A percentile compares a stretch with the other conserved stretches of the same genome.
Evolutionary conservation across 257 asterid species (phyloP).

Genomic region (Salvia rosmarinus): DNA sequence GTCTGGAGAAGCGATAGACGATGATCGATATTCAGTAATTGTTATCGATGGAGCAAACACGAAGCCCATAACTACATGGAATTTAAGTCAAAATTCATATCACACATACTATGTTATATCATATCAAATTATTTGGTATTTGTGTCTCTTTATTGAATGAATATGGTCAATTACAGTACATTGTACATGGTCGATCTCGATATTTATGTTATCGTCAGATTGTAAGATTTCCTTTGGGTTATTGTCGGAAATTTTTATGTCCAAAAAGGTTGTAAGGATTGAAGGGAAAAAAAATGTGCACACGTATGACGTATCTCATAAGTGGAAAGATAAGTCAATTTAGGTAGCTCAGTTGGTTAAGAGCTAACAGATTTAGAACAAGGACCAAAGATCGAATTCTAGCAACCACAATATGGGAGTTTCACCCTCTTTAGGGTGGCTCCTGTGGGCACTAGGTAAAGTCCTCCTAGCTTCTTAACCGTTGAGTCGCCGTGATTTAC

Average conservation of each 20-base stretch:
- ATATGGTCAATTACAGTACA: slow-evolving; percentile 10
- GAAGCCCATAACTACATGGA: not conserved
- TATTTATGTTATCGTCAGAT: not conserved
- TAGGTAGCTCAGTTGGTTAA: no score
- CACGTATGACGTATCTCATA: not conserved
- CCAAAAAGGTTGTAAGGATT: not conserved
- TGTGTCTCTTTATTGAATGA: no score
- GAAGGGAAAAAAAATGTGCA: not conserved
- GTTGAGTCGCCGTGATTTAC: no score
- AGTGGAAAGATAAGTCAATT: no score
- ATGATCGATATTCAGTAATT: not conserved
- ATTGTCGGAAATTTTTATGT: not conserved
- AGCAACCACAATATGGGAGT: no score
- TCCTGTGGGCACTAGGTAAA: no score
- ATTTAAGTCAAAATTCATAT: not conserved
- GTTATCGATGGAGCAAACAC: not conserved
- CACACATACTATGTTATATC: not conserved
- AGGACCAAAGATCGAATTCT: no score
- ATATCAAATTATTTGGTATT: not conserved
- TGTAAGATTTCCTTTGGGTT: not conserved
- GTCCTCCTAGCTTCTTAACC: no score
- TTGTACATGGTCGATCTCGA: not conserved
- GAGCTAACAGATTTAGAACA: no score
- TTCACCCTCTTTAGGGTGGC: no score
- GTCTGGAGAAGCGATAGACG: not conserved